Evolutionary conservation across 1,139 yeast species (phyloP), one percentile per base, ranked within the genome.

Genomic region (Magnusiomyces starmeri): DNA sequence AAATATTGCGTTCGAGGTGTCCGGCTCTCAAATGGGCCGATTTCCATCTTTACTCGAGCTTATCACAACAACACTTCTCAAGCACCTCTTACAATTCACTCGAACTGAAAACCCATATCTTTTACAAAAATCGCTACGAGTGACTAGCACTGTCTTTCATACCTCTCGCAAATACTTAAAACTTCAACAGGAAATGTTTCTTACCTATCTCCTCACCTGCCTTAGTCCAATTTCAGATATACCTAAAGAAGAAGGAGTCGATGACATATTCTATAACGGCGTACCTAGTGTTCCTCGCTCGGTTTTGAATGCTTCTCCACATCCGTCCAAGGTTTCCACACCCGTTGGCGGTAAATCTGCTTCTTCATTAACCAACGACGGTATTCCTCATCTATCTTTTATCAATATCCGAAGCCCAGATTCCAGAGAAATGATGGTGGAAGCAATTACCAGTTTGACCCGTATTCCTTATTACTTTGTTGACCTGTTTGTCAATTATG

Each of bases 391-490:
- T 14, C 55, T 56, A 7, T 42, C 54, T 16, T 56, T 63, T 52
- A 48, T 60, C 4, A 58, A 54, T 16, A 46, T 53, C 45, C 59
- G 62, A 39, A 53, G 57, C n/a, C 70, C 78, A 32, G 75, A 77
- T 54, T 73, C 82, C 2, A 84, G 92, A 59, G 98, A 92, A 65
- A 75, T 86, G 59, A 75, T 94, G 61, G 77, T 90, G 43, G 98
- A 94, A 66, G 82, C 92, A 16, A 70, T 92, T 3, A 84, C 96
- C 8, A 79, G 88, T 46, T 70, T 92, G 49, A 79, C 88, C 3
- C 78, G 96, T 55, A 81, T 87, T 0, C 94, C 96, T 1, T 71
- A 78, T 3, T 83, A 88, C 56, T 89, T 90, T 66, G 79, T 90
- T 12, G 78, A 81, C 48, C 68, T 89, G 42, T 92, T 85, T 64